Base-by-base conservation (phyloP, 176 grass and related monocot species). In the Olyra latifolia region DNA sequence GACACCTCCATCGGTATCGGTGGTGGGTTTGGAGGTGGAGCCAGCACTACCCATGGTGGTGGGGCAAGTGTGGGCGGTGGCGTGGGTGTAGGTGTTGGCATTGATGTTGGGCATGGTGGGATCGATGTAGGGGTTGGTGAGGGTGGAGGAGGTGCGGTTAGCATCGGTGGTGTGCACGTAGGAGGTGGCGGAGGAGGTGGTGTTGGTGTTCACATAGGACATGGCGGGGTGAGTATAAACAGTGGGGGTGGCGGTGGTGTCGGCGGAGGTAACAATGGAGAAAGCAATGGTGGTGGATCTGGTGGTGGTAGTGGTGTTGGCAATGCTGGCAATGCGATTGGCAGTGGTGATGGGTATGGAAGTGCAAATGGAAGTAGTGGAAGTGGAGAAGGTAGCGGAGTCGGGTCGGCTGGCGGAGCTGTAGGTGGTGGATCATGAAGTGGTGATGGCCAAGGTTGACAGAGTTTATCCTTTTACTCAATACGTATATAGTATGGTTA, bases 1-100 rank as follows among this genome's bases (percentile, higher is more conserved):
- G 85, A 76, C 58, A 79, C n/a, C 1, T 76, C 86, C 0, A 81
- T 91, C 0, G 59, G 64, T 55, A 62, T 88, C 3, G 89, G 85
- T 3, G 89, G 77, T 0, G 89, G 85, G 8, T 48, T 63, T 13
- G 89, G 89, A 41, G 89, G 89, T 15, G 89, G 85, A 10, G 82
- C 47, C 3, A 77, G 85, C 29, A 85, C 85, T 11, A 14, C 42
- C 63, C 50, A 7, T 2, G 85, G 64, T 16, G 72, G 85, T 1
- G 82, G 89, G 7, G 77, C 72, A 11, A 85, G 82, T 43, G 72
- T 10, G 0, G 85, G 89, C 0, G 85, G 85, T 15, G 85, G 85
- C 1, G 78, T 40, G 0, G 85, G 85, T 19, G 85, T 28, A 0
- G 89, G 89, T 0, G 82, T 84, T 24, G 85, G 84, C 43, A 75